Conservation (phyloP, 805 yeast genomes). For the Lachancea meyersii region DNA sequence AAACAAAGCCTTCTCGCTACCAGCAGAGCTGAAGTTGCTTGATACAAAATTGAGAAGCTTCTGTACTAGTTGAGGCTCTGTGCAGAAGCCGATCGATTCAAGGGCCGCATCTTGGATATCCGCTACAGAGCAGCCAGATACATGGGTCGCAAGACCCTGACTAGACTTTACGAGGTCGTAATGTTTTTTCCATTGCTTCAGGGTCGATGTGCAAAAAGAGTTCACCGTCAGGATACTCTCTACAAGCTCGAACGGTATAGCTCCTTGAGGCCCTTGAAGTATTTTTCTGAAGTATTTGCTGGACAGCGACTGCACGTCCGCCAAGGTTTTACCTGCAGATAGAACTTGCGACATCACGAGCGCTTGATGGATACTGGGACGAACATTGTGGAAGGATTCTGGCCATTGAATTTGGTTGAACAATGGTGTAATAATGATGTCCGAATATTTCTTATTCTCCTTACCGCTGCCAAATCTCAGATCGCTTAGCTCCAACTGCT, state of each 20-base stretch:
- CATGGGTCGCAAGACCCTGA: slow-evolving; percentile 36
- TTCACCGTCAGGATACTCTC: slow-evolving; percentile 40
- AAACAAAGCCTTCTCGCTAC: slow-evolving; percentile 51
- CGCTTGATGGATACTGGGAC: slow-evolving; percentile 35
- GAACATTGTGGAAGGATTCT: slow-evolving; percentile 18
- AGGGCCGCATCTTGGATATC: slow-evolving; percentile 49
- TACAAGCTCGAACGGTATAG: slow-evolving; percentile 48
- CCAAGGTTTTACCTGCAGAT: slow-evolving; percentile 15
- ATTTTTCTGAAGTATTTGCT: slow-evolving; percentile 42
- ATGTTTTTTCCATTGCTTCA: slow-evolving; percentile 54
- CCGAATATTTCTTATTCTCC: neutral
- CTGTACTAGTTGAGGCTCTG: slow-evolving; percentile 40
- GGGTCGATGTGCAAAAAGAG: slow-evolving; percentile 34
- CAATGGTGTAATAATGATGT: slow-evolving; percentile 13
- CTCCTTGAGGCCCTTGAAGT: slow-evolving; percentile 46
- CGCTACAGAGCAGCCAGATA: slow-evolving; percentile 14
- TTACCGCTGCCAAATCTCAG: slow-evolving; percentile 11
- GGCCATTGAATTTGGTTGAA: slow-evolving; percentile 36
- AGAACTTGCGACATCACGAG: slow-evolving; percentile 27
- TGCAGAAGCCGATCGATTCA: slow-evolving; percentile 47
- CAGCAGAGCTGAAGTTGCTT: slow-evolving; percentile 48
- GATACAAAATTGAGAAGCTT: slow-evolving; percentile 53
- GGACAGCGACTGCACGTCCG: slow-evolving; percentile 30
- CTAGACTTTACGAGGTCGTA: slow-evolving; percentile 48
- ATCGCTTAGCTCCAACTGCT: slow-evolving; percentile 15